These are phyloP conservation scores for Corrigiola litoralis DNA, from an alignment of 179 eudicot genomes.

Conservation along the genomic window DNA sequence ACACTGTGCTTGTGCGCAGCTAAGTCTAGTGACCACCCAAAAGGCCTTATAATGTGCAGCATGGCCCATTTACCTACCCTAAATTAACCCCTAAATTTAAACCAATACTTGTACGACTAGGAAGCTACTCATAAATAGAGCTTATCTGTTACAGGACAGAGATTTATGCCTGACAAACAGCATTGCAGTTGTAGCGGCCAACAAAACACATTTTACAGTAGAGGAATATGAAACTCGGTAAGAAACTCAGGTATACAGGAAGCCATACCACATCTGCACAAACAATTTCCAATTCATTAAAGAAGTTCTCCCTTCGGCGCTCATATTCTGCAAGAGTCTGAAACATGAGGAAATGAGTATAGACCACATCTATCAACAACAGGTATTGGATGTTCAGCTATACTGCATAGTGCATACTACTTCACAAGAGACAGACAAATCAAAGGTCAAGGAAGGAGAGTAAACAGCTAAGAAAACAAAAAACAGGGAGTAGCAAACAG, in stretches of 20 bases:
- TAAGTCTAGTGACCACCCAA: too few species aligned
- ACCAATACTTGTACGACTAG: too few species aligned
- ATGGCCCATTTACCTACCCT: too few species aligned
- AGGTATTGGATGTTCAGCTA: background rate
- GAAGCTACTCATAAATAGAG: too few species aligned
- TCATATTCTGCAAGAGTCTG: conserved; percentile 88
- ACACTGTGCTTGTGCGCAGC: too few species aligned
- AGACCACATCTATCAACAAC: background rate
- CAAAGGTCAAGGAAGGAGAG: background rate
- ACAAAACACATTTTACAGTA: background rate
- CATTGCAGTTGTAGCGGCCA: background rate
- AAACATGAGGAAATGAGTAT: conserved; percentile 6
- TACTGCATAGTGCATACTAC: background rate
- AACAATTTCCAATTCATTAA: conserved; percentile 73
- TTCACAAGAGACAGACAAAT: conserved; percentile 2
- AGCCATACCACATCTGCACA: conserved; percentile 88
- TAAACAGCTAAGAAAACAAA: too few species aligned
- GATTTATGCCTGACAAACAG: background rate
- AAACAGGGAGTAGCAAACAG: too few species aligned
- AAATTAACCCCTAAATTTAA: too few species aligned
- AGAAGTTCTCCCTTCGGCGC: conserved; percentile 82
- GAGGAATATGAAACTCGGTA: background rate
- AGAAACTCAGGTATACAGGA: background rate
- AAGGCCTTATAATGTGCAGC: too few species aligned
- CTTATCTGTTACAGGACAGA: too few species aligned